Conservation (phyloP, 2,329 filamentous ascomycete genomes). For the Fusarium sp. region DNA sequence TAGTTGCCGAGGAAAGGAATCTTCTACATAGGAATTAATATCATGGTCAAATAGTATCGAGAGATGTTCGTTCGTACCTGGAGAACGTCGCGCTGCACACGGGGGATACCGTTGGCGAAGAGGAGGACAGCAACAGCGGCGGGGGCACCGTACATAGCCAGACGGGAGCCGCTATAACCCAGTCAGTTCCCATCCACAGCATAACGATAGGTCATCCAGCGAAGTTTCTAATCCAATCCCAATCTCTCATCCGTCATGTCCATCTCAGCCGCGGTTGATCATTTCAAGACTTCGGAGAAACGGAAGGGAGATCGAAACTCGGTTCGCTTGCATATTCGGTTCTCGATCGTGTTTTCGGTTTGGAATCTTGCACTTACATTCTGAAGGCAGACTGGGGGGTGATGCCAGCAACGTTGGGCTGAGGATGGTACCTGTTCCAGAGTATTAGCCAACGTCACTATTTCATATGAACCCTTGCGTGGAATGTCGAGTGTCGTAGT, state of each 20-base stretch:
- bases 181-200: slow-evolving; percentile 20
- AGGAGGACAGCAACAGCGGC: slow-evolving; percentile 67
- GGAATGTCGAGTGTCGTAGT: not conserved
- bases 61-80: slow-evolving; percentile 52
- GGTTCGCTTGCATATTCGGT: slow-evolving; percentile 15
- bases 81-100: slow-evolving; percentile 68
- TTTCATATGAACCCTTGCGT: not conserved
- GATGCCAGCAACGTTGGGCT: slow-evolving; percentile 64
- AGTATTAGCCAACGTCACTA: slow-evolving; percentile 43
- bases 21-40: slow-evolving; percentile 55
- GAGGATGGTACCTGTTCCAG: slow-evolving; percentile 64
- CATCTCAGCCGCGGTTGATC: not conserved
- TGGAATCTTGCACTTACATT: slow-evolving; percentile 58
- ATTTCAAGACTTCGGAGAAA: slow-evolving; percentile 31
- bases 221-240: not conserved
- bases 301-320: slow-evolving; percentile 29
- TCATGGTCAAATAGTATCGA: not conserved
- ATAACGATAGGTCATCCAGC: not conserved
- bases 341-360: not conserved
- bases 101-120: slow-evolving; percentile 70
- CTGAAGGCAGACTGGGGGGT: slow-evolving; percentile 58
- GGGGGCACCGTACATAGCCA: slow-evolving; percentile 66
- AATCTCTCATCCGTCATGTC: not conserved
- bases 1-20: slow-evolving; percentile 62
- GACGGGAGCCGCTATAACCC: slow-evolving; percentile 58